These are phyloP conservation scores for Flaveria brownii DNA, from an alignment of 129 eudicot genomes.

Conservation along the genomic window DNA sequence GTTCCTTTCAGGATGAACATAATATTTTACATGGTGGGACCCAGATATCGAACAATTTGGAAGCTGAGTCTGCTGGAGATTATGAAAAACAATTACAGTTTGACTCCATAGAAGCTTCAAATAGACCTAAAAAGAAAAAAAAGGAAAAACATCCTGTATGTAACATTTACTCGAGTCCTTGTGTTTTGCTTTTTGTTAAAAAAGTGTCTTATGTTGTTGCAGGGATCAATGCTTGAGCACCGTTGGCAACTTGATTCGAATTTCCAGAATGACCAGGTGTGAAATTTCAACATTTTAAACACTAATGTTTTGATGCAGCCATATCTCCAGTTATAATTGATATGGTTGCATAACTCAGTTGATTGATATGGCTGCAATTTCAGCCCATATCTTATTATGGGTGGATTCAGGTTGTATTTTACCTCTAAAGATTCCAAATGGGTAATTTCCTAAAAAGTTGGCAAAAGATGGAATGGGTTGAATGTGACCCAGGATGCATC, in stretches of 20 bases:
- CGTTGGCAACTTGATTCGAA: conserved; percentile 66
- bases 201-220: conserved; percentile 24
- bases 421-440: background rate
- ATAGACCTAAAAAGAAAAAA: conserved; percentile 78
- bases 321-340: background rate
- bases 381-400: background rate
- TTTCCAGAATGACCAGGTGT: conserved; percentile 89
- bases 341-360: background rate
- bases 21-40: conserved; percentile 47
- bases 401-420: background rate
- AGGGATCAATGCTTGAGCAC: conserved; percentile 62
- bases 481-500: background rate
- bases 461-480: background rate
- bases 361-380: background rate
- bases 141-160: conserved; percentile 71
- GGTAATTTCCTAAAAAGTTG: background rate
- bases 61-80: conserved; percentile 66
- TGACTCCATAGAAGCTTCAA: conserved; percentile 59
- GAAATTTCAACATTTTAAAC: background rate
- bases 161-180: conserved; percentile 13
- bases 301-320: background rate
- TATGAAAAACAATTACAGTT: conserved; percentile 57
- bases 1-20: conserved; percentile 83
- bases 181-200: background rate
- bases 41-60: conserved; percentile 48